These are phyloP conservation scores for Malus hybrid DNA, from an alignment of 331 rosid species.

Conservation along the genomic window DNA sequence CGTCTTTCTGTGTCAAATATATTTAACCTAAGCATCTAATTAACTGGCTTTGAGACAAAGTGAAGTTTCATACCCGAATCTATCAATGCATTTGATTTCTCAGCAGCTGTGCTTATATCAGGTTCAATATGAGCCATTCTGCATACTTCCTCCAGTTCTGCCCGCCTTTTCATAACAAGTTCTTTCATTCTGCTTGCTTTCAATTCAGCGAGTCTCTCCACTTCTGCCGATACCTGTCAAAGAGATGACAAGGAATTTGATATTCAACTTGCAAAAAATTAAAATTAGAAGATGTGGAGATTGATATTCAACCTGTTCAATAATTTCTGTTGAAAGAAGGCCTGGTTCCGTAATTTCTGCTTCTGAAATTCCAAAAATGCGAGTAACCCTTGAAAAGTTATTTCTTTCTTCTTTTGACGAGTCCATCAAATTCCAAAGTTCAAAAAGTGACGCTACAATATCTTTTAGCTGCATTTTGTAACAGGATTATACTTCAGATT, in stretches of 20 bases:
- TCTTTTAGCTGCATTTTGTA: slow-evolving; percentile 69
- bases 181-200: slow-evolving; percentile 98
- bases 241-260: slow-evolving; percentile 4
- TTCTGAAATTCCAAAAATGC: slow-evolving; percentile 48
- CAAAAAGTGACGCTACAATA: slow-evolving; percentile 50
- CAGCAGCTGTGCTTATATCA: slow-evolving; percentile 78
- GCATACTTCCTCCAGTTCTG: slow-evolving; percentile 84
- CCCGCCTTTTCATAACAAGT: slow-evolving; percentile 83
- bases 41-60: background rate
- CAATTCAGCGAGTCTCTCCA: slow-evolving; percentile 69
- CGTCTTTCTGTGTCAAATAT: background rate
- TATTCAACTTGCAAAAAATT: background rate
- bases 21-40: background rate
- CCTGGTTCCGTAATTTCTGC: slow-evolving; percentile 62
- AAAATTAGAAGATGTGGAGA: background rate
- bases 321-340: slow-evolving; percentile 60
- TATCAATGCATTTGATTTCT: slow-evolving; percentile 85
- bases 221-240: slow-evolving; percentile 80
- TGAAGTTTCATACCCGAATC: slow-evolving; percentile 63
- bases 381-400: slow-evolving; percentile 47
- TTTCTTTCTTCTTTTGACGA: slow-evolving; percentile 73
- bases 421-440: slow-evolving; percentile 99
- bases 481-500: background rate
- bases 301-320: slow-evolving; percentile 58
- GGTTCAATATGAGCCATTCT: slow-evolving; percentile 74